phyloP scores from a whole-genome alignment of 768 basidiomycete species.

The Mycena olivaceomarginata region DNA sequence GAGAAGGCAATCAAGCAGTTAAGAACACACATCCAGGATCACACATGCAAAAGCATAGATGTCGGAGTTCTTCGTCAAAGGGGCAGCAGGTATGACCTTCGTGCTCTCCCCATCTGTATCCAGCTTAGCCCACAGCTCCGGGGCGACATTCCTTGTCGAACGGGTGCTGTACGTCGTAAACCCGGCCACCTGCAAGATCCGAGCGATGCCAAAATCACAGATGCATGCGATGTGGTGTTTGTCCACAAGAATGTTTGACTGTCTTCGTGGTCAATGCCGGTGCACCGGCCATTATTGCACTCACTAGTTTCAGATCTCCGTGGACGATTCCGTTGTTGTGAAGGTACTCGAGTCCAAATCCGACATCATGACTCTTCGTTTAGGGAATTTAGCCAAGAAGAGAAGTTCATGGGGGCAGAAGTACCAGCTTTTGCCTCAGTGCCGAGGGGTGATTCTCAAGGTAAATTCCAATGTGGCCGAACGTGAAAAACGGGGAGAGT shows the following conservation, averaged over 20 bases:
- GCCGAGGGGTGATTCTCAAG: not conserved
- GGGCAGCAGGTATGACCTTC: not conserved
- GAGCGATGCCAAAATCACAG: not conserved
- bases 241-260: not conserved
- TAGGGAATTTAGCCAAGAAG: too few species aligned
- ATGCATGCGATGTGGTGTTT: not conserved
- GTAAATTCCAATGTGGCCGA: not conserved
- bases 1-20: not conserved
- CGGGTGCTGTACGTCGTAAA: not conserved
- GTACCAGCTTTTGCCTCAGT: not conserved
- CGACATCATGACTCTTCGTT: not conserved
- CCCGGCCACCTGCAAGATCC: not conserved
- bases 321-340: not conserved
- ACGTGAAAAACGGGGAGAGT: not conserved
- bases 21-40: not conserved
- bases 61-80: not conserved
- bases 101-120: not conserved
- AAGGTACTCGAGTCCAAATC: not conserved
- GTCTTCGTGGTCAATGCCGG: too few species aligned
- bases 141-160: not conserved
- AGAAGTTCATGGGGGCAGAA: too few species aligned
- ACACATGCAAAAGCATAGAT: not conserved
- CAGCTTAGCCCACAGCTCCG: not conserved
- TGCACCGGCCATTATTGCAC: not conserved
- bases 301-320: not conserved